Percentiles rank a stretch among this genome's conserved stretches.
Conservation (phyloP, 805 yeast genomes). For the Pichia deserticola region DNA sequence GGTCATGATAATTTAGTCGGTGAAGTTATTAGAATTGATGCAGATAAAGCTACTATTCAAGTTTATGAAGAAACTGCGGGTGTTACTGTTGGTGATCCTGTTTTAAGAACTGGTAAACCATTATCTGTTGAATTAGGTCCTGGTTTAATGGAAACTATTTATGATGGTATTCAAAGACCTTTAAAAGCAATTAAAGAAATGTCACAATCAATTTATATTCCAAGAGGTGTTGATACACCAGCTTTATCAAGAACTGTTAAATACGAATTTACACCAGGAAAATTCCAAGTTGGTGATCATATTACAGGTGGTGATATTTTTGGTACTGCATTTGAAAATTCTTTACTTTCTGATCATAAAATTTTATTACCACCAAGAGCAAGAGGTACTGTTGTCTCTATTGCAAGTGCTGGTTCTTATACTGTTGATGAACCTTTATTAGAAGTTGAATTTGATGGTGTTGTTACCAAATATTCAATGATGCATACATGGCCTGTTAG, state of each 20-base stretch:
- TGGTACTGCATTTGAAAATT: constrained; percentile 91
- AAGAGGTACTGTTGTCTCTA: constrained; percentile 88
- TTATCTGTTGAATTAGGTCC: constrained; percentile 98
- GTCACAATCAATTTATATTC: constrained; percentile 91
- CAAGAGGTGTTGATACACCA: constrained; percentile 97
- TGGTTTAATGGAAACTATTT: constrained; percentile 97
- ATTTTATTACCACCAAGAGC: constrained; percentile 97
- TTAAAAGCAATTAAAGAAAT: constrained; percentile 82
- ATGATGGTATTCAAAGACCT: constrained; percentile 99
- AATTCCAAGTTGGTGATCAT: constrained; percentile 88
- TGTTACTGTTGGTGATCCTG: constrained; percentile 99
- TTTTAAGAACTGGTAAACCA: constrained; percentile 97
- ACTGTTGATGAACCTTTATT: constrained; percentile 81
- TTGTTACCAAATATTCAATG: constrained; percentile 75
- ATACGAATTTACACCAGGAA: constrained; percentile 80
- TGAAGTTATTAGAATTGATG: constrained; percentile 95
- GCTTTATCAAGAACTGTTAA: constrained; percentile 76
- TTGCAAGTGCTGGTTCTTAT: constrained; percentile 88
- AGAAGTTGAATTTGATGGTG: constrained; percentile 93
- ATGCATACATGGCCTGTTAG: constrained; percentile 99
- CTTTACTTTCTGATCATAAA: constrained; percentile 86
- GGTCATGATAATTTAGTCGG: constrained; percentile 97
- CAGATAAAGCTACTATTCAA: constrained; percentile 96
- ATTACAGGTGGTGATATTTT: constrained; percentile 97
- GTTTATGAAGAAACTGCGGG: constrained; percentile 99